A percentile compares a stretch with the other conserved stretches of the same genome.
Evolutionary conservation across 208 protist genomes (phyloP).

Genomic region (Acanthamoeba castellanii): DNA sequence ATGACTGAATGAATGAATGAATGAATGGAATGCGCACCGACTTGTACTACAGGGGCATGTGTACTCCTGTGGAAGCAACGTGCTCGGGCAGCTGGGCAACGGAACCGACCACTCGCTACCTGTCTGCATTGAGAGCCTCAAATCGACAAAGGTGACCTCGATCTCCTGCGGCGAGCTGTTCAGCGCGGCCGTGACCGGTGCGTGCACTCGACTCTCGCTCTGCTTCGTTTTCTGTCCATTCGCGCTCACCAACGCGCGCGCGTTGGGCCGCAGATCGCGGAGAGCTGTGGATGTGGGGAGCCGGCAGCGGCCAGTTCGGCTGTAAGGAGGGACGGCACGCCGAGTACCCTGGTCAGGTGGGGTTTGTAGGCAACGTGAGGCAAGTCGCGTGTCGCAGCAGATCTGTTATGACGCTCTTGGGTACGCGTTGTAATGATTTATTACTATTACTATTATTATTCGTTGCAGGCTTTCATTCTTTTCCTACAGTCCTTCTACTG

Average conservation of each 20-base stretch:
- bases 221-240: not conserved
- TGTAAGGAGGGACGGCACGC: not conserved
- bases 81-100: not conserved
- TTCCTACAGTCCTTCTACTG: not conserved
- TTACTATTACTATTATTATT: not conserved
- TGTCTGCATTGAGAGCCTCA: not conserved
- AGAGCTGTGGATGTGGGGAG: constrained; percentile 12
- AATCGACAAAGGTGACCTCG: not conserved
- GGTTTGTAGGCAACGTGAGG: not conserved
- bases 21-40: too few relatives aligned
- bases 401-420: not conserved
- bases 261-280: not conserved
- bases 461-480: not conserved
- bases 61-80: not conserved
- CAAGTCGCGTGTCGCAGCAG: not conserved
- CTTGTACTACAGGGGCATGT: not conserved
- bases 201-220: not conserved
- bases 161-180: not conserved
- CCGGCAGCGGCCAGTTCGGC: too few relatives aligned
- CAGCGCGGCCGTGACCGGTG: constrained; percentile 11
- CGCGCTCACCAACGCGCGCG: not conserved
- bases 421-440: not conserved
- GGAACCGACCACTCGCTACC: not conserved
- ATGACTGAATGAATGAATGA: too few relatives aligned
- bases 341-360: not conserved